Conservation (phyloP, 2,329 filamentous ascomycete genomes). For the Beauveria brongniartii region DNA sequence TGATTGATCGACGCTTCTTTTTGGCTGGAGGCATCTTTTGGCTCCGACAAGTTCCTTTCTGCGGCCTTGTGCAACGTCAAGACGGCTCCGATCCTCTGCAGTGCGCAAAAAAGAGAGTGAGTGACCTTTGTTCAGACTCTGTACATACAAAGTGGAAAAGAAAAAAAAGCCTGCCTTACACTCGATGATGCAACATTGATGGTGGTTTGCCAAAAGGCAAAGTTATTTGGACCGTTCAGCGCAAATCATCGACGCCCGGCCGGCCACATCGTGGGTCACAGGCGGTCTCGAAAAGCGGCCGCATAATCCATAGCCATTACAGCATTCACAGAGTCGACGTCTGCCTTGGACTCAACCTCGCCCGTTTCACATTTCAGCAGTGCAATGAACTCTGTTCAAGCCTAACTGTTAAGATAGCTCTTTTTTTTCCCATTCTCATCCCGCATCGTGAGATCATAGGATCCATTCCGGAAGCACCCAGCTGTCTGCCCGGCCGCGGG, state of each 20-base stretch:
- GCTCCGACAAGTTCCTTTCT: not conserved
- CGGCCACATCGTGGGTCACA: not conserved
- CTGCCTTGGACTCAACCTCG: conserved; percentile 9
- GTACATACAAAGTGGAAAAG: not conserved
- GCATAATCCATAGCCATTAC: not conserved
- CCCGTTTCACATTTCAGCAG: not conserved
- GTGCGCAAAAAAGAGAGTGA: too few relatives aligned
- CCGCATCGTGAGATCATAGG: not conserved
- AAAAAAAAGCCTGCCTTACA: not conserved
- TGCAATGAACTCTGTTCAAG: not conserved
- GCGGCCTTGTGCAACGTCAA: not conserved
- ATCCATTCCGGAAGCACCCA: not conserved
- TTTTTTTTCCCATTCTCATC: too few relatives aligned
- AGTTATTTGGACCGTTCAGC: not conserved
- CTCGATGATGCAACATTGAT: not conserved
- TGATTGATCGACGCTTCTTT: too few relatives aligned
- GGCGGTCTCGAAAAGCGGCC: conserved; percentile 1
- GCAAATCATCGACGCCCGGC: not conserved
- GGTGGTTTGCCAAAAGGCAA: not conserved
- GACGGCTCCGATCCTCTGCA: not conserved
- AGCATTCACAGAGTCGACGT: not conserved
- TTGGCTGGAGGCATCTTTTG: not conserved
- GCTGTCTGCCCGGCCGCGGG: not conserved
- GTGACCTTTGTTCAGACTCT: not conserved
- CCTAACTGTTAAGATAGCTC: too few relatives aligned